phyloP scores from a whole-genome alignment of 805 yeast genomes.

The Komagataella mondaviorum region DNA sequence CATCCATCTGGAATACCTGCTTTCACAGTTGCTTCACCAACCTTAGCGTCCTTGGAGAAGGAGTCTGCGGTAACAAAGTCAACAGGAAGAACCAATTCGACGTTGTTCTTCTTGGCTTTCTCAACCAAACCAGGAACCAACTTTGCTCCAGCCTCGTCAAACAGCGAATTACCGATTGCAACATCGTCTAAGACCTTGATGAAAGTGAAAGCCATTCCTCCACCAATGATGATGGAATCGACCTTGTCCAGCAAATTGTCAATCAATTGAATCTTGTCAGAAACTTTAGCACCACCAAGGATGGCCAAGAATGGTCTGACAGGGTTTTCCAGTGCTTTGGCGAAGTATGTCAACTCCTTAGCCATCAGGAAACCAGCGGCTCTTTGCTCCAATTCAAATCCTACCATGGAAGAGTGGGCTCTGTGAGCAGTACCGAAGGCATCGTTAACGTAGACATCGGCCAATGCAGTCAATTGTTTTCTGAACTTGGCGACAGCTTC shows the following conservation, averaged over 20 bases:
- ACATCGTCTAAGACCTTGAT: constrained; percentile 81
- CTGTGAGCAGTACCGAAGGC: constrained; percentile 99
- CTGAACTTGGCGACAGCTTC: constrained; percentile 83
- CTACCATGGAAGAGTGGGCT: constrained; percentile 99
- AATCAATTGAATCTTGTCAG: constrained; percentile 96
- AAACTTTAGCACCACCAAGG: constrained; percentile 98
- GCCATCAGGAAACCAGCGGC: constrained; percentile 98
- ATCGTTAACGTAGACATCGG: constrained; percentile 95
- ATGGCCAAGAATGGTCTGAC: constrained; percentile 96
- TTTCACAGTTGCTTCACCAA: constrained; percentile 72
- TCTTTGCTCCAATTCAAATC: constrained; percentile 87
- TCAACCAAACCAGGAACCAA: constrained; percentile 83
- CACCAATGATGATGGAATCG: constrained; percentile 88
- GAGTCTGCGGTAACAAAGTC: constrained; percentile 94
- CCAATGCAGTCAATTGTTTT: constrained; percentile 76
- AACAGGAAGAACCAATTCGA: constrained; percentile 85
- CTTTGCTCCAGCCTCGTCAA: constrained; percentile 90
- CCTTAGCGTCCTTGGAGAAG: constrained; percentile 83
- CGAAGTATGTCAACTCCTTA: constrained; percentile 94
- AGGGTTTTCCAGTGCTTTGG: constrained; percentile 98
- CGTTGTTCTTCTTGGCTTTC: constrained; percentile 94
- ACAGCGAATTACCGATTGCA: constrained; percentile 85
- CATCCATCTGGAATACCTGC: constrained; percentile 91
- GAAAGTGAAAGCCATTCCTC: constrained; percentile 99
- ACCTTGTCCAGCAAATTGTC: constrained; percentile 96